A percentile compares a stretch with the other conserved stretches of the same genome.
These are phyloP conservation scores for Lumnitzera racemosa DNA, from an alignment of 345 rosid genomes.

Conservation along the genomic window DNA sequence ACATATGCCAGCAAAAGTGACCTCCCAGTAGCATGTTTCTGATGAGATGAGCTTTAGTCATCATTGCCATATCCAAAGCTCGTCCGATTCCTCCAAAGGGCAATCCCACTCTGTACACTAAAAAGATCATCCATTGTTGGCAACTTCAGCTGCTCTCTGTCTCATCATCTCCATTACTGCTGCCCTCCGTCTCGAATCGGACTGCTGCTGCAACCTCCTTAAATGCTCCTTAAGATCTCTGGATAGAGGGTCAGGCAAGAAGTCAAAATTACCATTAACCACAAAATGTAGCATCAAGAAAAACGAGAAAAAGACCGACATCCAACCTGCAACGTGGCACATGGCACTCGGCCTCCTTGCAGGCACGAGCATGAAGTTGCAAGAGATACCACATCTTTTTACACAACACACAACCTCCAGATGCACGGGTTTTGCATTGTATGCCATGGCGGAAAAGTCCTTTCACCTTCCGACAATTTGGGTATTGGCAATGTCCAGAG, in stretches of 20 bases:
- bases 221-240: slow-evolving; percentile 94
- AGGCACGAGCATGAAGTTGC: slow-evolving; percentile 97
- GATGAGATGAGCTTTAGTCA: too few relatives aligned
- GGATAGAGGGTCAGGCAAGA: slow-evolving; percentile 19
- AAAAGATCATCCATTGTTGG: slow-evolving; percentile 64
- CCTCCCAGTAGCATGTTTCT: too few relatives aligned
- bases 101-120: slow-evolving; percentile 27
- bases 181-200: slow-evolving; percentile 97
- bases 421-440: slow-evolving; percentile 76
- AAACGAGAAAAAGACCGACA: slow-evolving; percentile 5
- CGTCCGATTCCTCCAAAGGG: neutral
- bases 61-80: too few relatives aligned
- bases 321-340: slow-evolving; percentile 96
- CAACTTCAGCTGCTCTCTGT: slow-evolving; percentile 98
- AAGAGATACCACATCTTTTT: slow-evolving; percentile 99
- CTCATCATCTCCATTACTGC: slow-evolving; percentile 99
- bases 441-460: slow-evolving; percentile 95
- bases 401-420: slow-evolving; percentile 93
- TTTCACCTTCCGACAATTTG: slow-evolving; percentile 95
- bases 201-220: slow-evolving; percentile 92
- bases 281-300: slow-evolving; percentile 1
- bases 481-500: slow-evolving; percentile 74
- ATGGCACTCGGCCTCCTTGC: slow-evolving; percentile 89
- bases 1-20: too few relatives aligned
- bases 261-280: neutral